Percentiles rank a stretch among this genome's conserved stretches.
phyloP scores from a whole-genome alignment of 352 stramenopile genomes.

The Phytophthora macrochlamydospora region DNA sequence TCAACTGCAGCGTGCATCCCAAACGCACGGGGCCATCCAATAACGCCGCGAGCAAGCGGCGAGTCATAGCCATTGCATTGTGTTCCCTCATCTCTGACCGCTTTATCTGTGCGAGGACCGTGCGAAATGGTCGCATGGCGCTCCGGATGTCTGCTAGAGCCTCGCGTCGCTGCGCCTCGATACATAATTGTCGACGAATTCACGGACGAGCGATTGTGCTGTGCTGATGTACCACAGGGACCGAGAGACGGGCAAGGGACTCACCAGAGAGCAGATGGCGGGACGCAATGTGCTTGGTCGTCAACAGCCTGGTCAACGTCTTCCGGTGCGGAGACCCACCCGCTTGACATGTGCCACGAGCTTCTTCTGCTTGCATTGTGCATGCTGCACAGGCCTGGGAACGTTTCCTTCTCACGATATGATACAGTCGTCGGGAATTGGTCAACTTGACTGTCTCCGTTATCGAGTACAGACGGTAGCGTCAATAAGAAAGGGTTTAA shows the following conservation, averaged over 20 bases:
- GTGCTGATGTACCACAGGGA: background rate
- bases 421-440: too few species aligned
- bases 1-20: constrained; percentile 9
- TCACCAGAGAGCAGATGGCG: background rate
- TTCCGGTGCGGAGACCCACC: too few species aligned
- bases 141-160: constrained; percentile 21
- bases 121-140: constrained; percentile 15
- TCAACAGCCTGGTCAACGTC: too few species aligned
- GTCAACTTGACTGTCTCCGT: too few species aligned
- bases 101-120: constrained; percentile 17
- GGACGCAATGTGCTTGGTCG: background rate
- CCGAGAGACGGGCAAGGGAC: background rate
- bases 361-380: too few species aligned
- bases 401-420: too few species aligned
- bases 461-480: too few species aligned
- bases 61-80: constrained; percentile 20
- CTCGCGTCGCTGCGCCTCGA: constrained; percentile 17
- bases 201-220: constrained; percentile 4
- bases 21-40: constrained; percentile 22
- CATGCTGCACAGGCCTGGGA: too few species aligned
- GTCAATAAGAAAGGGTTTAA: too few species aligned
- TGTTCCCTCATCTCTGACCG: constrained; percentile 23
- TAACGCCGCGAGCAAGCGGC: constrained; percentile 3
- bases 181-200: background rate
- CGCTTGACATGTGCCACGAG: too few species aligned